A percentile compares a stretch with the other conserved stretches of the same genome.
Evolutionary conservation across 1,284 basidiomycete species (phyloP).

Genomic region (Ceratobasidium sp.): DNA sequence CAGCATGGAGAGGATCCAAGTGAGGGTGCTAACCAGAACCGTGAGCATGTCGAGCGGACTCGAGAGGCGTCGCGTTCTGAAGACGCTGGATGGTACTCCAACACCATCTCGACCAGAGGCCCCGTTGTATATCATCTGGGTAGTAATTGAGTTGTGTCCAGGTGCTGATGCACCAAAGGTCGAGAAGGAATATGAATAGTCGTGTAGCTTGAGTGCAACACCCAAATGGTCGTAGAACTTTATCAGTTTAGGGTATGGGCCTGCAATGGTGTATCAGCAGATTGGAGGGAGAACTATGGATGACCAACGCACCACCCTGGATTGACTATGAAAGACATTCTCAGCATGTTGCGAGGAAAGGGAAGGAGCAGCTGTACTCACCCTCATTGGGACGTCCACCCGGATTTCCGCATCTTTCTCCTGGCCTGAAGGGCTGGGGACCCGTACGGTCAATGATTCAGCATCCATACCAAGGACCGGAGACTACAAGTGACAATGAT

Average conservation of each 20-base stretch:
- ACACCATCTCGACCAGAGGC: slow-evolving; percentile 63
- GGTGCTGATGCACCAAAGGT: slow-evolving; percentile 51
- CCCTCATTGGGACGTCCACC: slow-evolving; percentile 77
- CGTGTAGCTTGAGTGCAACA: slow-evolving; percentile 59
- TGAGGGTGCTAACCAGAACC: not conserved
- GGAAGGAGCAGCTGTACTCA: not conserved
- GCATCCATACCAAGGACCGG: slow-evolving; percentile 63
- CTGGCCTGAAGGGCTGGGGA: slow-evolving; percentile 53
- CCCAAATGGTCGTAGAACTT: slow-evolving; percentile 65
- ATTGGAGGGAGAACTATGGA: not conserved
- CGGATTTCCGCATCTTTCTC: slow-evolving; percentile 55
- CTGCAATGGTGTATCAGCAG: slow-evolving; percentile 51
- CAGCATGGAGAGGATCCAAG: slow-evolving; percentile 49
- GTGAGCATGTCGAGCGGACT: not conserved
- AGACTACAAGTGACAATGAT: slow-evolving; percentile 52
- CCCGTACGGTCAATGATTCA: slow-evolving; percentile 55
- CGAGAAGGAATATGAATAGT: slow-evolving; percentile 77
- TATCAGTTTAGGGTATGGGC: slow-evolving; percentile 74
- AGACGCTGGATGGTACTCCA: slow-evolving; percentile 57
- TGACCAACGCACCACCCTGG: slow-evolving; percentile 34
- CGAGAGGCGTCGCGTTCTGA: slow-evolving; percentile 28
- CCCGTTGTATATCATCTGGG: slow-evolving; percentile 70
- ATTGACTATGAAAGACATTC: slow-evolving; percentile 13
- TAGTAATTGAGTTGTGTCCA: slow-evolving; percentile 50
- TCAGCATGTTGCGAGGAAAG: not conserved